A percentile compares a stretch with the other conserved stretches of the same genome.
Conservation (phyloP, 331 rosid genomes). For the Phaseolus coccineus region DNA sequence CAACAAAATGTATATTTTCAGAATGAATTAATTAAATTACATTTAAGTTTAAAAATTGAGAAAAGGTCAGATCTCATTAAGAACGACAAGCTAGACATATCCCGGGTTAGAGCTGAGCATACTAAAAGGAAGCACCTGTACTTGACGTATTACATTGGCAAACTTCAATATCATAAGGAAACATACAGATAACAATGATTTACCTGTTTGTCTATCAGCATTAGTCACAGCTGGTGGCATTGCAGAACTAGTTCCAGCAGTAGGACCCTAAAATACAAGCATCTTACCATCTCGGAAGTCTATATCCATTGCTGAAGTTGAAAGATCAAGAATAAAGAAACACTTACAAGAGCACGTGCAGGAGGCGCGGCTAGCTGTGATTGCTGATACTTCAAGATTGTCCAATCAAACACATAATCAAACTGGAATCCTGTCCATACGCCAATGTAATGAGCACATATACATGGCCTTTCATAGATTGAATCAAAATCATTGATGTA, state of each 20-base stretch:
- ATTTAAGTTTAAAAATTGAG: neutral
- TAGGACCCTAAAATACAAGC: conserved; percentile 58
- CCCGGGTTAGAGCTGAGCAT: neutral
- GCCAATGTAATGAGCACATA: conserved; percentile 30
- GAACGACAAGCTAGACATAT: conserved; percentile 3
- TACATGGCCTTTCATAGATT: neutral
- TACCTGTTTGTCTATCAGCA: conserved; percentile 74
- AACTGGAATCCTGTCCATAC: conserved; percentile 77
- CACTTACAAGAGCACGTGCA: conserved; percentile 59
- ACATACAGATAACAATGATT: neutral
- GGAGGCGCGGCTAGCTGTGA: conserved; percentile 80
- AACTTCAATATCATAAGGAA: neutral
- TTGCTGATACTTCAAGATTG: conserved; percentile 31
- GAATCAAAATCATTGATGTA: neutral
- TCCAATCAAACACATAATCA: conserved; percentile 60
- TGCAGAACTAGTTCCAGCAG: conserved; percentile 78
- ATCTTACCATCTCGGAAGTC: conserved; percentile 17
- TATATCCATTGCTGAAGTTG: conserved; percentile 22
- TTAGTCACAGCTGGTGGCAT: conserved; percentile 60
- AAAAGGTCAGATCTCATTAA: neutral
- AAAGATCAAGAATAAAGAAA: neutral
- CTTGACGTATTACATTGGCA: neutral
- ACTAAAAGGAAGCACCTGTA: too few species aligned
- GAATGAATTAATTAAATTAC: conserved; percentile 1
- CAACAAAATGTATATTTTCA: neutral